Conservation (phyloP, 495 filamentous ascomycete genomes). For the Aspergillus incahuasiensis region DNA sequence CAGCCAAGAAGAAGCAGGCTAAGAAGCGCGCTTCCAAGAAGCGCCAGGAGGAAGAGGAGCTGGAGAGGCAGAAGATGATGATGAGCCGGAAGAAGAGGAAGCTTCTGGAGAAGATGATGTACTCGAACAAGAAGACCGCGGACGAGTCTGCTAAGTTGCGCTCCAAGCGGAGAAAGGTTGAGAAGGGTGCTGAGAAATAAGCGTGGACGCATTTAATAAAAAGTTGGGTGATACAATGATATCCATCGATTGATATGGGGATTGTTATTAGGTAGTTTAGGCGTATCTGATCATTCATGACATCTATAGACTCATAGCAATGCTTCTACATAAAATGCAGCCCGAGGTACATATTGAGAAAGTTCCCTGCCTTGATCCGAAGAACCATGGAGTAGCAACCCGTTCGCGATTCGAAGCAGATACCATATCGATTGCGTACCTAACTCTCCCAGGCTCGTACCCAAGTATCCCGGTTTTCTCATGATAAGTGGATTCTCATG, state of each 20-base stretch:
- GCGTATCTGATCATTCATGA: conserved; percentile 15
- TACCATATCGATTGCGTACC: too few relatives aligned
- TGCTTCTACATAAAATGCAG: conserved; percentile 6
- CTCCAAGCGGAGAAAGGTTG: conserved; percentile 81
- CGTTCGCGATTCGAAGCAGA: too few relatives aligned
- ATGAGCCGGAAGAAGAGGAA: conserved; percentile 88
- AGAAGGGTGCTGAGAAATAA: conserved; percentile 53
- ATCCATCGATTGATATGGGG: conserved; percentile 21
- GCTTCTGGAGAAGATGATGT: conserved; percentile 87
- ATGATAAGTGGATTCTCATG: too few relatives aligned
- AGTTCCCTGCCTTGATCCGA: background rate
- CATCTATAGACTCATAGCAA: conserved; percentile 5
- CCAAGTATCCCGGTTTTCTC: too few relatives aligned
- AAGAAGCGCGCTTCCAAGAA: conserved; percentile 65
- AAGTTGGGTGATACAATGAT: conserved; percentile 25
- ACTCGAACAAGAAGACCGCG: conserved; percentile 78
- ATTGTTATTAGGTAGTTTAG: conserved; percentile 12
- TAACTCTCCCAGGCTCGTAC: too few relatives aligned
- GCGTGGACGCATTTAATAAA: conserved; percentile 13
- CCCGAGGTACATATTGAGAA: background rate
- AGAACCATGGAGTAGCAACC: too few relatives aligned
- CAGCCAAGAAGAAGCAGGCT: conserved; percentile 55
- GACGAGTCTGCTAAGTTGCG: conserved; percentile 70
- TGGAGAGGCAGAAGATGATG: conserved; percentile 88
- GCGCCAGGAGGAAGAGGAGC: conserved; percentile 73